A percentile compares a stretch with the other conserved stretches of the same genome.
phyloP scores from a whole-genome alignment of 2,329 filamentous ascomycete genomes.

The Trichoderma sp. region DNA sequence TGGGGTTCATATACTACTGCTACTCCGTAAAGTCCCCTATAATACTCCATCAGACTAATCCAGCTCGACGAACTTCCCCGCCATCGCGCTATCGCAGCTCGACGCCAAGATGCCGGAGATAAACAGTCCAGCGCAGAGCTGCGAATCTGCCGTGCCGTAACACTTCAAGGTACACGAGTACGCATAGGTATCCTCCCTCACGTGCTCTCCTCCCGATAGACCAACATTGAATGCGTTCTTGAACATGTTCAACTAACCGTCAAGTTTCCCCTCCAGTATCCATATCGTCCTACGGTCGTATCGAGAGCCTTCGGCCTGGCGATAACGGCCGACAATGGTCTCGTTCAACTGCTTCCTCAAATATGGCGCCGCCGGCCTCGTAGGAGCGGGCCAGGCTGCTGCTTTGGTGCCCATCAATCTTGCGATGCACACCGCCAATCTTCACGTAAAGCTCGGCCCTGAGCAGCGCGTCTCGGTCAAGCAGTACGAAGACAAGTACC shows the following conservation, averaged over 20 bases:
- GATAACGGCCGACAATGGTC: background rate
- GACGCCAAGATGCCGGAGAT: background rate
- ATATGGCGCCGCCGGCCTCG: slow-evolving; percentile 5
- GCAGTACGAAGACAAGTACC: slow-evolving; percentile 9
- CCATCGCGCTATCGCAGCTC: slow-evolving; percentile 7
- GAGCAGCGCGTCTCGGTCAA: background rate
- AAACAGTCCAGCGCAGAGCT: background rate
- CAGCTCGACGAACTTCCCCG: background rate
- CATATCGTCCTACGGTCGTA: background rate
- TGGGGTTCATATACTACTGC: background rate
- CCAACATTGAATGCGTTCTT: background rate
- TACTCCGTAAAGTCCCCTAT: too few relatives aligned
- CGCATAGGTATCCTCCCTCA: background rate
- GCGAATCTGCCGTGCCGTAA: background rate
- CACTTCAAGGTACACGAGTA: background rate
- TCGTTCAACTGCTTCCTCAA: background rate
- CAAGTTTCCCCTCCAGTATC: background rate
- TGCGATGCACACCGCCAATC: background rate
- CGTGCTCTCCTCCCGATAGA: background rate
- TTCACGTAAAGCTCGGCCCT: background rate
- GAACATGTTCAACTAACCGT: background rate
- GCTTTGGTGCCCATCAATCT: slow-evolving; percentile 16
- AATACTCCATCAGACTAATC: background rate
- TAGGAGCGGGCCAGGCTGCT: background rate
- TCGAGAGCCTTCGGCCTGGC: background rate